phyloP scores from a whole-genome alignment of 176 grass and related monocot genomes.

The Carex scoparia region DNA sequence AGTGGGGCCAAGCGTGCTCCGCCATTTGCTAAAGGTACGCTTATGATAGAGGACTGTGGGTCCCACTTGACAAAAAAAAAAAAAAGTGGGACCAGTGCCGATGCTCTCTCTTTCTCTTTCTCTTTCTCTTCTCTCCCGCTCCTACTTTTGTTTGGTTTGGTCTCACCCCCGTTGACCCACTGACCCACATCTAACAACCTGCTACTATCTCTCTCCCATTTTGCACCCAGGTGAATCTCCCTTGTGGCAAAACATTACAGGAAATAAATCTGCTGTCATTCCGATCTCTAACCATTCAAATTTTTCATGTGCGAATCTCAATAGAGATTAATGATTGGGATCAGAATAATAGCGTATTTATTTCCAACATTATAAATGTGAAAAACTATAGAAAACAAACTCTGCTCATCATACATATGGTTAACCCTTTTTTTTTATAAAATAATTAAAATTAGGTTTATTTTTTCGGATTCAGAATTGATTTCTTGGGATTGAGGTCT shows the following conservation, averaged over 20 bases:
- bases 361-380: too few species aligned
- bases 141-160: conserved; percentile 23
- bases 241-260: too few species aligned
- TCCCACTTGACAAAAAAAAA: neutral
- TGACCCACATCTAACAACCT: conserved; percentile 3
- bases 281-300: too few species aligned
- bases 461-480: neutral
- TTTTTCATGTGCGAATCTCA: too few species aligned
- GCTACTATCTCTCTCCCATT: neutral
- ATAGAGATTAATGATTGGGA: too few species aligned
- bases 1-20: conserved; percentile 37
- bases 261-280: too few species aligned
- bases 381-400: too few species aligned
- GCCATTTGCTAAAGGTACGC: conserved; percentile 24
- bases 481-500: neutral
- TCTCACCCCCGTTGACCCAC: conserved; percentile 28
- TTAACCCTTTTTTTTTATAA: too few species aligned
- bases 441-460: too few species aligned
- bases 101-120: conserved; percentile 6
- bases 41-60: neutral
- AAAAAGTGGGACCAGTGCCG: neutral
- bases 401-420: too few species aligned
- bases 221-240: neutral
- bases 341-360: too few species aligned
- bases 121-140: conserved; percentile 5